Evolutionary conservation across 2,329 filamentous ascomycete genomes (phyloP).

Genomic region (Arthrinium phaeospermum): DNA sequence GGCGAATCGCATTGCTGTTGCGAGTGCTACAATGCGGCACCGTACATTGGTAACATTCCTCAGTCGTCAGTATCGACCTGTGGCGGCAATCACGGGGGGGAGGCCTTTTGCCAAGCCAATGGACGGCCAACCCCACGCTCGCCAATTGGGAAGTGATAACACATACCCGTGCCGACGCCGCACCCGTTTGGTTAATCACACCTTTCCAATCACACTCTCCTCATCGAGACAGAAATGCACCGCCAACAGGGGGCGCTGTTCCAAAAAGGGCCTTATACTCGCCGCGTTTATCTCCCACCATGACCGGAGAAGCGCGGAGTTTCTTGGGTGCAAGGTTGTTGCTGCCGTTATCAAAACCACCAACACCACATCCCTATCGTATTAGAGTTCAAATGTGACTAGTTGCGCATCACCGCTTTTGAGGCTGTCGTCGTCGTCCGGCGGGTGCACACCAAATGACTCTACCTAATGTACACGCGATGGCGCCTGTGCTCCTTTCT

Average conservation of each 20-base stretch:
- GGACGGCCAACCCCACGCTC: neutral
- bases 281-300: constrained; percentile 1
- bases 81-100: constrained; percentile 6
- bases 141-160: constrained; percentile 8
- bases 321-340: neutral
- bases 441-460: neutral
- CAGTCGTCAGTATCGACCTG: neutral
- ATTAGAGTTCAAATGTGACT: neutral
- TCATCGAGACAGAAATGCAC: neutral
- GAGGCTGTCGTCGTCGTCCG: neutral
- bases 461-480: neutral
- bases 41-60: neutral
- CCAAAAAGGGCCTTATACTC: neutral
- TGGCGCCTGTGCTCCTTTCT: neutral
- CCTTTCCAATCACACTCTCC: constrained; percentile 10
- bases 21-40: constrained; percentile 9
- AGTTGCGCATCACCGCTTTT: neutral
- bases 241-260: neutral
- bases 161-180: constrained; percentile 1
- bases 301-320: constrained; percentile 13
- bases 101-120: neutral
- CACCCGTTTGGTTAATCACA: neutral
- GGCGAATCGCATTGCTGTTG: neutral
- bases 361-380: neutral
- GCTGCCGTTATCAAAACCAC: neutral